Evolutionary conservation across 2,329 filamentous ascomycete species (phyloP), one percentile per base, ranked within the genome.

Genomic region (Penicillium rolfsii): DNA sequence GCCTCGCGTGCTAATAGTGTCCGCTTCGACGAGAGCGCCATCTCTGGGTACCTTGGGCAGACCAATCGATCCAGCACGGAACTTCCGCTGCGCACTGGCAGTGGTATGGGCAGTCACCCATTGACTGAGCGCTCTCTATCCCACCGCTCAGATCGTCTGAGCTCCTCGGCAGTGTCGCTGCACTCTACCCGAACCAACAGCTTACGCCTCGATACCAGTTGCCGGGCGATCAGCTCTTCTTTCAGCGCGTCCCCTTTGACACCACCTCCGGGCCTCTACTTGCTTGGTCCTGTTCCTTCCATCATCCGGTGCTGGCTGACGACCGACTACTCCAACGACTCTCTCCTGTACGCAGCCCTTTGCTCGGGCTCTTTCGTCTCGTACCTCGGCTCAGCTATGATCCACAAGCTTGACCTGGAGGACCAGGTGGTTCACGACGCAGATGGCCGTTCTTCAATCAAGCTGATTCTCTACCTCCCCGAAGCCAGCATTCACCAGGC

Each of bases 221-320:
- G 87, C 73, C 87, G 90, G 70, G 80, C 86, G 67, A 83, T 85
- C 67, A 83, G 84, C 59, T 83, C 83, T 26, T 85, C 88, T 53
- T 85, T 87, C 40, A 85, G 87, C 58, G 86, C 88, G 60, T 91
- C 90, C 35, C 88, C 91, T 11, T 88, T 91, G 57, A 86, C 89
- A 35, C 90, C 94, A 45, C 91, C 93, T 19, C 91, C 93, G 38
- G 91, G 92, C 8, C 83, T 97, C 60, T 92, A 93, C 73, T 85
- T 96, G 55, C 82, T 97, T 16, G 93, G 94, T 12, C 90, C 93
- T 6, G 93, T 96, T 5, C 95, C 95, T 5, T 91, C 93, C 33
- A 97, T 99, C 67, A 91, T 98, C 59, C 89, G 95, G 63, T 99
- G 95, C 80, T 98, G 95, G 93, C 83, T 98, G 68, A 94, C 91